Percentiles rank a stretch among this genome's conserved stretches.
Conservation (phyloP, 2,329 filamentous ascomycete species). For the Plectosphaerella cucumerina region DNA sequence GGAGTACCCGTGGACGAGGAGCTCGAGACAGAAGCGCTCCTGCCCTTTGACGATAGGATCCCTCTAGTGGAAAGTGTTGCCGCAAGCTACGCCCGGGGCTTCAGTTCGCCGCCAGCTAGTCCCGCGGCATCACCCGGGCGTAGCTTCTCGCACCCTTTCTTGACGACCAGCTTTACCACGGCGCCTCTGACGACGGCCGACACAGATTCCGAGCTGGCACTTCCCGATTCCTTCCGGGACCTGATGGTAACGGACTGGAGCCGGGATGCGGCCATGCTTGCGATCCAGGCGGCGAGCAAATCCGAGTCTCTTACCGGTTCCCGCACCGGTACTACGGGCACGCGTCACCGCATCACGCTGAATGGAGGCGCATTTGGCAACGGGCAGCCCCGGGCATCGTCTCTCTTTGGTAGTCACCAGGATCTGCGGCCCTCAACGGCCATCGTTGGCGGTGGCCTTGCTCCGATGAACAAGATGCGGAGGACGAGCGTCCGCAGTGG, state of each 20-base stretch:
- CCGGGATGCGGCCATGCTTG: conserved; percentile 66
- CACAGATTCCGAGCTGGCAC: conserved; percentile 36
- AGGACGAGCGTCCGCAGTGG: conserved; percentile 52
- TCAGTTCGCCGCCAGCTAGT: conserved; percentile 63
- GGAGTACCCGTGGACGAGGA: conserved; percentile 42
- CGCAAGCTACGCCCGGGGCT: conserved; percentile 60
- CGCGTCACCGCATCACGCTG: conserved; percentile 55
- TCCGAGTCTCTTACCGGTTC: conserved; percentile 75
- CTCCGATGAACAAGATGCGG: conserved; percentile 38
- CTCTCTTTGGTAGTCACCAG: conserved; percentile 48
- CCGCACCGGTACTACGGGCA: conserved; percentile 55
- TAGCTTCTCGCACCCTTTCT: conserved; percentile 56
- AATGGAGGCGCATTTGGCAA: conserved; percentile 40
- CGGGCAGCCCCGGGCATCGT: conserved; percentile 30
- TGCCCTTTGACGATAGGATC: conserved; percentile 71
- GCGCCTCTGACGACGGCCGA: background rate
- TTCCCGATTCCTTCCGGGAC: conserved; percentile 66
- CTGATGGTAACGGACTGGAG: conserved; percentile 79
- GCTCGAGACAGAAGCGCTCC: conserved; percentile 59
- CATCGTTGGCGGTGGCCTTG: conserved; percentile 21
- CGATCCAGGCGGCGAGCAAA: conserved; percentile 65
- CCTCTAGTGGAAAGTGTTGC: conserved; percentile 73
- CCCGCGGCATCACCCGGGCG: conserved; percentile 67
- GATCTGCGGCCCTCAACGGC: conserved; percentile 47
- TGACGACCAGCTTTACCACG: conserved; percentile 26